Evolutionary conservation across 305 asterid species (phyloP), one percentile per base, ranked within the genome.

Genomic region (Fraxinus xanthoxyloides): DNA sequence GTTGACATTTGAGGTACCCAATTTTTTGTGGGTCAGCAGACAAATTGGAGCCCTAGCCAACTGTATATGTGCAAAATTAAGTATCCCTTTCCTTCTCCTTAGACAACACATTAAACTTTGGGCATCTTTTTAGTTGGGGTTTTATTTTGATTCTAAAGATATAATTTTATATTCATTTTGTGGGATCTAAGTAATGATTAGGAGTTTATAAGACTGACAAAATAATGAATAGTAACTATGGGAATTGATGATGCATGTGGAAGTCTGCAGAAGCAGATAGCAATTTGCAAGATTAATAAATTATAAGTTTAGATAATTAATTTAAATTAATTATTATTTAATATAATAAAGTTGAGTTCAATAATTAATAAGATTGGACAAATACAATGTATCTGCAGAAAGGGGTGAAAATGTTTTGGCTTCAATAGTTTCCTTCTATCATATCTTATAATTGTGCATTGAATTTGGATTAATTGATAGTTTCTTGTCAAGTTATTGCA

Each of bases 161-260:
- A 77, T 30, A 82, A 70, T 40, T 75, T 67, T 80, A 31, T 59
- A 82, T 75, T 46, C 81, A 67, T 56, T 40, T 75, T 79, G 85
- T 82, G 89, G 93, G 93, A 88, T 80, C 89, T 79, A 78, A 82
- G 90, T 81, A 89, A 91, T 91, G 89, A 88, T 91, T 89, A 82
- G 91, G 79, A 84, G 80, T 75, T 82, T 69, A 79, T 81, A 86
- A 84, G 69, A 77, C 26, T 82, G 88, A 85, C 86, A 85, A 87
- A 86, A 77, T 69, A 82, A 81, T 79, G 77, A 70, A 30, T 70
- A 31, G 32, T 86, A 79, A 56, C 69, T 15, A 48, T 74, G 87
- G 87, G 83, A 56, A 79, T 85, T 79, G 81, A 82, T 84, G 48
- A 46, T 77, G 92, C 95, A 92, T 90, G 93, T 91, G 95, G 75